Evolutionary conservation across 2,329 filamentous ascomycete species (phyloP).

Genomic region (Trichoderma sp.): DNA sequence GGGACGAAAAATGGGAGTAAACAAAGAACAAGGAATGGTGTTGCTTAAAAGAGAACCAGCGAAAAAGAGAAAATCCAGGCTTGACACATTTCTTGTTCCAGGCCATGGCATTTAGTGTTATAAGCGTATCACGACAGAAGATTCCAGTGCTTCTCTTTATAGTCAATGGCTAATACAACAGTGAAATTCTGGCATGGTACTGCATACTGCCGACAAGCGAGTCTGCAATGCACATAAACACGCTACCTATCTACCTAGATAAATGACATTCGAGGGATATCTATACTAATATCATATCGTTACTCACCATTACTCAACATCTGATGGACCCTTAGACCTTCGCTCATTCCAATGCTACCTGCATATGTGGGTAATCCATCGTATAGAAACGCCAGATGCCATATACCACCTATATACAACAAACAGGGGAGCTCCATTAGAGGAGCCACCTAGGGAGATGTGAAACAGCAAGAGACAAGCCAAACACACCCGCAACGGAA

Average conservation of each 20-base stretch:
- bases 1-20: too few species aligned
- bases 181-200: too few species aligned
- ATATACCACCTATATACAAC: not conserved
- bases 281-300: not conserved
- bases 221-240: not conserved
- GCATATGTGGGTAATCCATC: not conserved
- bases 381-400: not conserved
- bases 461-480: not conserved
- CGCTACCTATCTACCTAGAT: not conserved
- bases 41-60: too few species aligned
- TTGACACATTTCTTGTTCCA: too few species aligned
- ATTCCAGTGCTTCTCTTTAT: too few species aligned
- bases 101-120: too few species aligned
- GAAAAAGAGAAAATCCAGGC: too few species aligned
- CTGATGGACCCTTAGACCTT: not conserved
- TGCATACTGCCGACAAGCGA: too few species aligned
- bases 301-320: not conserved
- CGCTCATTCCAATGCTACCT: not conserved
- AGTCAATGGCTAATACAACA: too few species aligned
- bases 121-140: too few species aligned
- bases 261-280: not conserved
- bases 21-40: too few species aligned
- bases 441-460: not conserved
- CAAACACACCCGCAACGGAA: not conserved
- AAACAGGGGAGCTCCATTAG: not conserved